phyloP scores from a whole-genome alignment of 2,329 filamentous ascomycete genomes.

The Laburnicola sp. region DNA sequence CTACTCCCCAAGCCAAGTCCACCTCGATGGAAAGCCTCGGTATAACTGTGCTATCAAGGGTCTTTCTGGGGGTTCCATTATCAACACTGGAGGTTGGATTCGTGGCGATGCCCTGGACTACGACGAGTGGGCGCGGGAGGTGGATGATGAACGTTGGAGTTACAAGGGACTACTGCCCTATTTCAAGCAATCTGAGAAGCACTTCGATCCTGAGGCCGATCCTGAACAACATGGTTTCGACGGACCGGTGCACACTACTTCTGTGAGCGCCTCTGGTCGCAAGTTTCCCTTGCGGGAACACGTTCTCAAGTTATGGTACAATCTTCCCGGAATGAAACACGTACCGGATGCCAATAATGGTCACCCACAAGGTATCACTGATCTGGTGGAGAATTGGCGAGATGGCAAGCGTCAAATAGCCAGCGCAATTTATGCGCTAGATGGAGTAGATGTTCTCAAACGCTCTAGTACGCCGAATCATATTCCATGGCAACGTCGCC shows the following conservation, averaged over 20 bases:
- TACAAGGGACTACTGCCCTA: conserved; percentile 34
- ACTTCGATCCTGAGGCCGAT: conserved; percentile 25
- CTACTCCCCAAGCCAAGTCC: conserved; percentile 29
- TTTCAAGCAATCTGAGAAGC: conserved; percentile 30
- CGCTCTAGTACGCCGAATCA: conserved; percentile 16
- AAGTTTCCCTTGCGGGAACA: conserved; percentile 23
- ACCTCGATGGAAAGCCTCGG: conserved; percentile 27
- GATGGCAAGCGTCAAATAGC: conserved; percentile 28
- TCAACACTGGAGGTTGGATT: conserved; percentile 34
- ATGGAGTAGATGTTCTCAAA: conserved; percentile 20
- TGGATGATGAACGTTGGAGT: conserved; percentile 31
- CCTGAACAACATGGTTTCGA: conserved; percentile 28
- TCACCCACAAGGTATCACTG: conserved; percentile 24
- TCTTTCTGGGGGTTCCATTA: conserved; percentile 32
- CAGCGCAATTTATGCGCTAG: conserved; percentile 16
- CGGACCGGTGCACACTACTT: conserved; percentile 27
- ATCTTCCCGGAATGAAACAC: conserved; percentile 12
- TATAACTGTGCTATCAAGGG: conserved; percentile 37
- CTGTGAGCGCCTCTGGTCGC: conserved; percentile 21
- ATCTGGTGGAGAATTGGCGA: conserved; percentile 27
- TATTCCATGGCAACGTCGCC: conserved; percentile 17
- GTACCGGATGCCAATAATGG: conserved; percentile 24
- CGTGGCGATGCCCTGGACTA: conserved; percentile 33
- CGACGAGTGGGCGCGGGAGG: conserved; percentile 30
- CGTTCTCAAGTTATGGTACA: conserved; percentile 19